phyloP scores from a whole-genome alignment of 306 rosid genomes.

The Acacia melanoxylon region DNA sequence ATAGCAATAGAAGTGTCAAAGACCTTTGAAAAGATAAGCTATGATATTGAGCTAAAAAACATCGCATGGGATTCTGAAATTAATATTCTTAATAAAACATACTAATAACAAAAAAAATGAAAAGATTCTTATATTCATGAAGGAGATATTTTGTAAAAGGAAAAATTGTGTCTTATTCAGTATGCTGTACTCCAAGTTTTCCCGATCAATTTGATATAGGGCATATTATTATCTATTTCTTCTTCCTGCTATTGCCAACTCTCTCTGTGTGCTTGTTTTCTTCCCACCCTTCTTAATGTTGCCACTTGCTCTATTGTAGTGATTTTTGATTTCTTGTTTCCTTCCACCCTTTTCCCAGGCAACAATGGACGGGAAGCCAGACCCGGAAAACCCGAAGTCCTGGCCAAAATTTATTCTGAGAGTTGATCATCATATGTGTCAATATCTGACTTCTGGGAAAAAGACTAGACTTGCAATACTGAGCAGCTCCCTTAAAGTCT shows the following conservation, averaged over 20 bases:
- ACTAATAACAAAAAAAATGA: neutral
- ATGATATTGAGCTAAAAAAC: neutral
- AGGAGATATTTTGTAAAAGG: neutral
- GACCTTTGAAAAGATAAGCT: slow-evolving; percentile 1
- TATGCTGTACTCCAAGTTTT: neutral
- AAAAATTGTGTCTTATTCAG: neutral
- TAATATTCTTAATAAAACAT: neutral
- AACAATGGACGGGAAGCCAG: slow-evolving; percentile 59
- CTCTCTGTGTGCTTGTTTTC: neutral
- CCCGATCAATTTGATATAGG: neutral
- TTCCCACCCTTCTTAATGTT: slow-evolving; percentile 1
- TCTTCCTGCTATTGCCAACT: neutral
- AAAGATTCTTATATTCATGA: neutral
- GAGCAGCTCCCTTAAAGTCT: slow-evolving; percentile 94
- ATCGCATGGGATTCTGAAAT: neutral
- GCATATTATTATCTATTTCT: neutral
- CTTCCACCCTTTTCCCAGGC: slow-evolving; percentile 50
- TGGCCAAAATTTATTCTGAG: slow-evolving; percentile 90
- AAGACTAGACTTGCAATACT: slow-evolving; percentile 82
- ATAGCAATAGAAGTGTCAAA: neutral
- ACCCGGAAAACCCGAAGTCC: slow-evolving; percentile 72
- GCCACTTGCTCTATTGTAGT: slow-evolving; percentile 1
- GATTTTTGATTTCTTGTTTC: slow-evolving; percentile 28
- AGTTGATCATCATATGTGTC: slow-evolving; percentile 86
- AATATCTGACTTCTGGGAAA: slow-evolving; percentile 78